A percentile compares a stretch with the other conserved stretches of the same genome.
phyloP scores from a whole-genome alignment of 139 green algal species.

The Volvox africanus region DNA sequence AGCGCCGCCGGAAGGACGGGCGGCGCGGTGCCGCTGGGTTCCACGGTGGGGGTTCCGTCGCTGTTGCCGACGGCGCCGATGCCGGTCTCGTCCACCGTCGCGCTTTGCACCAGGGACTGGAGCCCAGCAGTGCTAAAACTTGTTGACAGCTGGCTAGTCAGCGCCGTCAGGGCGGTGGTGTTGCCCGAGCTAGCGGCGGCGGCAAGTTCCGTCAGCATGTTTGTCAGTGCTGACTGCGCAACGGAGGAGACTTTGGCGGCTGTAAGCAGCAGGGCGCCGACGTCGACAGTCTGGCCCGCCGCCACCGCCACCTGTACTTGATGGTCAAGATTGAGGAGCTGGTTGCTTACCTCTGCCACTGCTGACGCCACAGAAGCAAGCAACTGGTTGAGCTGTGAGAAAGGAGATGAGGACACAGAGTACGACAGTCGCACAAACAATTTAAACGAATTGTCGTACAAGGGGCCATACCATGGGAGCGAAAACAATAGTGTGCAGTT shows the following conservation, averaged over 20 bases:
- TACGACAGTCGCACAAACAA: not conserved
- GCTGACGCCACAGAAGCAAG: not conserved
- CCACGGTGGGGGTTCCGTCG: not conserved
- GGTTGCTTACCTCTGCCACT: not conserved
- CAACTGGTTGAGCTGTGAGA: not conserved
- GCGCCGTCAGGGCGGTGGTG: not conserved
- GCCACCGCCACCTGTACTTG: not conserved
- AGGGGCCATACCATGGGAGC: too few species aligned
- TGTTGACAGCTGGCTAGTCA: not conserved
- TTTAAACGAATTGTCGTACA: too few species aligned
- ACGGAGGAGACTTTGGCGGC: conserved; percentile 8
- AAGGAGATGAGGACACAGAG: not conserved
- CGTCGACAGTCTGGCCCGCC: not conserved
- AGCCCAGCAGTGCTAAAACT: not conserved
- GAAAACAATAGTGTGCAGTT: too few species aligned
- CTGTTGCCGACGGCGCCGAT: not conserved
- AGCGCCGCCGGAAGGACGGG: too few species aligned
- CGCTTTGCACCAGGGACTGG: not conserved
- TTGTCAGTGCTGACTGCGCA: not conserved
- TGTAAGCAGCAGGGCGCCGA: not conserved
- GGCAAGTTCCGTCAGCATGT: not conserved
- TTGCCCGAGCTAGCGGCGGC: not conserved
- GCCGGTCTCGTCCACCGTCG: not conserved
- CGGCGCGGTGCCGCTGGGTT: not conserved
- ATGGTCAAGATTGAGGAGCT: not conserved